Conservation (phyloP, 73 alveolate genomes). For the Tetrahymena malaccensis region DNA sequence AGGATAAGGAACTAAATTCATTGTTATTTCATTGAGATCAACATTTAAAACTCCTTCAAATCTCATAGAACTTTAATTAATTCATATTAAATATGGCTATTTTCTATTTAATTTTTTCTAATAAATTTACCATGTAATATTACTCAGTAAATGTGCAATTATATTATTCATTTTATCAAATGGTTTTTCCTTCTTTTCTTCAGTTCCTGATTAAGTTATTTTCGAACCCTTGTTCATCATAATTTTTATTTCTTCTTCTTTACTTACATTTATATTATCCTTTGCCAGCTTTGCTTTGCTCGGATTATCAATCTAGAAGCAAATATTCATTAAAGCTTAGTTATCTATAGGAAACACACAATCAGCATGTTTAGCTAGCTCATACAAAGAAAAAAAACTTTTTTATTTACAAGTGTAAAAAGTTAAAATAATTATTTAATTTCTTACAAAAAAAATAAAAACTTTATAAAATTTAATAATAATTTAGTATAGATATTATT, state of each 20-base stretch:
- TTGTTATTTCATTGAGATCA: slow-evolving; percentile 98
- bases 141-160: slow-evolving; percentile 95
- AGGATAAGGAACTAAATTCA: slow-evolving; percentile 99
- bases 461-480: too few relatives aligned
- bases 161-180: slow-evolving; percentile 95
- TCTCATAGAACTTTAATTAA: slow-evolving; percentile 88
- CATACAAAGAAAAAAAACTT: slow-evolving; percentile 89
- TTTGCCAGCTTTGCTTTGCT: slow-evolving; percentile 39
- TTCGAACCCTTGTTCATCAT: slow-evolving; percentile 7
- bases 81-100: neutral
- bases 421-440: too few relatives aligned
- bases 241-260: slow-evolving; percentile 10
- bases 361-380: slow-evolving; percentile 79
- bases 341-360: slow-evolving; percentile 77
- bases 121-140: slow-evolving; percentile 67
- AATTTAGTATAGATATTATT: too few relatives aligned
- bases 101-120: too few relatives aligned
- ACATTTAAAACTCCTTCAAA: slow-evolving; percentile 98
- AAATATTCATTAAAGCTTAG: slow-evolving; percentile 88
- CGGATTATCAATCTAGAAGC: slow-evolving; percentile 67
- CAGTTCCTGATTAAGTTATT: slow-evolving; percentile 24
- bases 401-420: neutral
- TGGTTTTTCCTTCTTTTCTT: slow-evolving; percentile 71
- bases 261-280: slow-evolving; percentile 44
- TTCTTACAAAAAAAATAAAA: too few relatives aligned